These are phyloP conservation scores for Globisporangium paddicum DNA, from an alignment of 352 stramenopile genomes.

Conservation along the genomic window DNA sequence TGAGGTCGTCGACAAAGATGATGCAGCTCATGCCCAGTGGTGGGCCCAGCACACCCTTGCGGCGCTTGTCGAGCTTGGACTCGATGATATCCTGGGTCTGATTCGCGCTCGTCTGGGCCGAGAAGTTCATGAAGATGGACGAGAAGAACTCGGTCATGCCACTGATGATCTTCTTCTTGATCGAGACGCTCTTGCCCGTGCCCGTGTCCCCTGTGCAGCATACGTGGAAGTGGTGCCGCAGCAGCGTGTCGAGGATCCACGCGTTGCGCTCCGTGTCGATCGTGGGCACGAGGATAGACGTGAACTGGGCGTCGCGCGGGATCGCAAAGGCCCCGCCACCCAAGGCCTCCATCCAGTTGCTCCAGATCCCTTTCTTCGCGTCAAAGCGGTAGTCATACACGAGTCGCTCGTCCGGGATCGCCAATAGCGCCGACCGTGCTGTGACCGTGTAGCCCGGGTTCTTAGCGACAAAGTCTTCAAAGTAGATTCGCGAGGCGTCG, in stretches of 20 bases:
- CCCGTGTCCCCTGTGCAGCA: slow-evolving; percentile 91
- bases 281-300: slow-evolving; percentile 90
- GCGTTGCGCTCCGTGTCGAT: slow-evolving; percentile 92
- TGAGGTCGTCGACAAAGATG: slow-evolving; percentile 94
- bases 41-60: slow-evolving; percentile 90
- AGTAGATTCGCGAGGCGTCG: slow-evolving; percentile 39
- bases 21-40: slow-evolving; percentile 88
- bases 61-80: slow-evolving; percentile 91
- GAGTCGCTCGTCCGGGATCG: slow-evolving; percentile 56
- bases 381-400: slow-evolving; percentile 93
- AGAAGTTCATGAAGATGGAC: slow-evolving; percentile 93
- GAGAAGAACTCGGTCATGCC: slow-evolving; percentile 77
- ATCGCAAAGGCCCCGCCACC: slow-evolving; percentile 41
- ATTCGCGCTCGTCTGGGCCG: slow-evolving; percentile 90
- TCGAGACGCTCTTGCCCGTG: slow-evolving; percentile 92
- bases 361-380: slow-evolving; percentile 77
- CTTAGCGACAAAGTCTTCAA: slow-evolving; percentile 86
- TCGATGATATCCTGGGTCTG: slow-evolving; percentile 95
- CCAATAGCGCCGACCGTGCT: slow-evolving; percentile 23
- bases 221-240: slow-evolving; percentile 88
- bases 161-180: slow-evolving; percentile 91
- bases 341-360: slow-evolving; percentile 62
- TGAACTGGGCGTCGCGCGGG: slow-evolving; percentile 73
- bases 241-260: slow-evolving; percentile 87
- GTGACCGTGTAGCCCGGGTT: slow-evolving; percentile 63